Evolutionary conservation across 768 basidiomycete species (phyloP).

Genomic region (Amanita thiersii): DNA sequence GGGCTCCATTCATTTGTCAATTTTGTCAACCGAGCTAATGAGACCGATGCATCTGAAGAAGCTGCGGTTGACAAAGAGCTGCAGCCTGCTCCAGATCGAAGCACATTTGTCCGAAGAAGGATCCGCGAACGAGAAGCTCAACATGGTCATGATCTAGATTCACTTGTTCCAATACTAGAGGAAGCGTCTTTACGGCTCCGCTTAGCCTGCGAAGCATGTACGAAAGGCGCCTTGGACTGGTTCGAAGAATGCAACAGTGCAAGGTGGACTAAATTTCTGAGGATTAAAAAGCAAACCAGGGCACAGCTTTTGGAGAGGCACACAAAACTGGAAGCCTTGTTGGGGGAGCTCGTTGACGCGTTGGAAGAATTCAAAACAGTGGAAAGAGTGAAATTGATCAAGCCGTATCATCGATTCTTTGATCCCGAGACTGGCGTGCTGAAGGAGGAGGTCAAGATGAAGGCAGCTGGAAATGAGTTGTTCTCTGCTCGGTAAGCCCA

Average conservation of each 20-base stretch:
- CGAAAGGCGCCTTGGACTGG: conserved; percentile 22
- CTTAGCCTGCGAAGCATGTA: conserved; percentile 19
- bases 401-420: conserved; percentile 34
- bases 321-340: conserved; percentile 16
- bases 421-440: conserved; percentile 25
- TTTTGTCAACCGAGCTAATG: conserved; percentile 26
- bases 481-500: conserved; percentile 29
- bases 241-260: conserved; percentile 25
- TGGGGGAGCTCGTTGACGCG: conserved; percentile 18
- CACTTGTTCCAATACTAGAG: conserved; percentile 32
- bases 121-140: conserved; percentile 25
- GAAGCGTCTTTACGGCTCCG: conserved; percentile 27
- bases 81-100: conserved; percentile 17
- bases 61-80: conserved; percentile 6
- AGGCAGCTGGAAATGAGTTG: conserved; percentile 18
- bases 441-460: conserved; percentile 11
- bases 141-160: conserved; percentile 34
- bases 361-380: conserved; percentile 25
- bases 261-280: conserved; percentile 26
- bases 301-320: conserved; percentile 18
- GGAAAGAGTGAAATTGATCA: conserved; percentile 26
- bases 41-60: conserved; percentile 16
- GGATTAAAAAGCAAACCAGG: conserved; percentile 10
- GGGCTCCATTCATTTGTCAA: conserved; percentile 29
- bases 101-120: conserved; percentile 18